Evolutionary conservation across 768 basidiomycete species (phyloP).

Genomic region (Astraeus odoratus): DNA sequence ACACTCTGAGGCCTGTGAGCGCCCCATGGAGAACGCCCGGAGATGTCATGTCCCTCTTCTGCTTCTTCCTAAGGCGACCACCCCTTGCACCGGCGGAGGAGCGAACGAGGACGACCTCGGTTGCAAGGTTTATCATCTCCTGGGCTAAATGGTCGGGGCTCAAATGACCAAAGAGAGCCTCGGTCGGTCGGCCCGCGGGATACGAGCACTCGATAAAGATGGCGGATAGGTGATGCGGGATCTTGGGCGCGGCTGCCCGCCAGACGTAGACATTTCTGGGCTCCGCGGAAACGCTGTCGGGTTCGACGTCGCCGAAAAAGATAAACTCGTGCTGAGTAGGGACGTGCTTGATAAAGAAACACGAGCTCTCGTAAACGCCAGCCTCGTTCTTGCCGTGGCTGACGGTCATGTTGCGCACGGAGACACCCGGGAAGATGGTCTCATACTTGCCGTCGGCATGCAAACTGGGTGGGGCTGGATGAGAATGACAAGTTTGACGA

Average conservation of each 20-base stretch:
- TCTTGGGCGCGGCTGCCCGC: conserved; percentile 72
- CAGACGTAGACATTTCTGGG: conserved; percentile 70
- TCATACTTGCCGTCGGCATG: conserved; percentile 47
- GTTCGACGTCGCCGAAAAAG: conserved; percentile 94
- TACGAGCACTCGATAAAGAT: conserved; percentile 97
- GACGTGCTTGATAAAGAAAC: conserved; percentile 78
- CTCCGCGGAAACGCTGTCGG: conserved; percentile 59
- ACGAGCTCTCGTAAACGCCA: conserved; percentile 66
- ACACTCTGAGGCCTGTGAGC: conserved; percentile 59
- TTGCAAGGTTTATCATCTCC: conserved; percentile 67
- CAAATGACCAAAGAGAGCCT: conserved; percentile 78
- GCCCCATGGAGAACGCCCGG: conserved; percentile 43
- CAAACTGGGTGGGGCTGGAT: conserved; percentile 22
- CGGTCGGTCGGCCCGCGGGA: conserved; percentile 61
- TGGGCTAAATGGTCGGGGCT: conserved; percentile 71
- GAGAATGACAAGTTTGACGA: not conserved
- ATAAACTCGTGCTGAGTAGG: conserved; percentile 62
- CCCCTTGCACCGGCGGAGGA: conserved; percentile 22
- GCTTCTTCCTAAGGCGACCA: conserved; percentile 28
- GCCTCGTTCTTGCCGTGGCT: conserved; percentile 59
- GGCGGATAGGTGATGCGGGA: conserved; percentile 60
- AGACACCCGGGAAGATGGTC: conserved; percentile 45
- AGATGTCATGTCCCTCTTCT: conserved; percentile 30
- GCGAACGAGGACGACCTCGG: conserved; percentile 51
- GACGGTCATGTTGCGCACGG: conserved; percentile 61